Base-by-base conservation (phyloP, 129 eudicot genomes). In the Saposhnikovia divaricata region DNA sequence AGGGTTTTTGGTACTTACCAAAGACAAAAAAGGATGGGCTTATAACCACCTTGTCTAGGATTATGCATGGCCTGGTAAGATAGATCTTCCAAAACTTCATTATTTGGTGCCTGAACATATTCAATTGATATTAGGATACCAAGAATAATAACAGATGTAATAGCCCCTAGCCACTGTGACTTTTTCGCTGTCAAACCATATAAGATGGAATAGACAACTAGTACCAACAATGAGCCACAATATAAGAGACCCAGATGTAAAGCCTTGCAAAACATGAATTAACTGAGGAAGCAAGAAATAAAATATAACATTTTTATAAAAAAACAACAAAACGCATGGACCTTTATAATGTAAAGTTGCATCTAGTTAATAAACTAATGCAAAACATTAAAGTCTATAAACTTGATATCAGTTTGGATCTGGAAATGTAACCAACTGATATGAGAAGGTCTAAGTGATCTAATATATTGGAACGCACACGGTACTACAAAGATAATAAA, bases 161-260 rank as follows among this genome's bases (percentile, higher is more conserved):
- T 88, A 51, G 96, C 97, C 84, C 98, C 99, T 46, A 96, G 92
- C 99, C 99, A 96, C 40, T 90, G 87, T 15, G 98, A 87, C 79
- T 92, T 97, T 81, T 89, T 96, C 65, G 99, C 99, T 25, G 98
- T 92, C 81, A 96, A 84, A 72, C 99, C 98, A 70, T 96, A 96
- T 51, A 92, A 78, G 81, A 96, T 86, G 28, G 99, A 90, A 87
- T 96, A 96, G 46, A 92, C 98, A 82, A 96, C 85, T 75, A 96
- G 93, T 48, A 96, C 99, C 74, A 92, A 83, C 55, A 96, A 89
- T 78, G 99, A 96, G 72, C 97, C 93, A 72, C 88, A 85, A 81
- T 96, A 96, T 59, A 96, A 90, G 82, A 86, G 90, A 76, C 99
- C 98, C 48, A 96, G 97, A 83, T 96, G 99, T 76, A 88, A 88